These are phyloP conservation scores for Talaromyces amestolkiae DNA, from an alignment of 2,329 filamentous ascomycete genomes.

Conservation along the genomic window DNA sequence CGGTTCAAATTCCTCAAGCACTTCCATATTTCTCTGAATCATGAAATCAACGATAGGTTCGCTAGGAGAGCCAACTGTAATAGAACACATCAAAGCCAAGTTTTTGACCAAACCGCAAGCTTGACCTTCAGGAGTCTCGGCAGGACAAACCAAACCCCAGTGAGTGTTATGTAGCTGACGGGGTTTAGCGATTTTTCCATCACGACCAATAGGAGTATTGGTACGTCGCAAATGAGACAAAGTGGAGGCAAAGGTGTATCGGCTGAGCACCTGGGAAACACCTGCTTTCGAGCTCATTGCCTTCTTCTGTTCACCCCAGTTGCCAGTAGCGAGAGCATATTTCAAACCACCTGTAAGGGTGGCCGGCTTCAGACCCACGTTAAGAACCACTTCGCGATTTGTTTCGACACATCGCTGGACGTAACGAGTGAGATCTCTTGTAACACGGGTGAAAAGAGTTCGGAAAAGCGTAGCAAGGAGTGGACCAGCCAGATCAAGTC, in stretches of 20 bases:
- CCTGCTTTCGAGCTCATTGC: constrained; percentile 90
- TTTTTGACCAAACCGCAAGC: constrained; percentile 99
- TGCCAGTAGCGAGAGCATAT: constrained; percentile 94
- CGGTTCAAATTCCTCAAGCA: constrained; percentile 91
- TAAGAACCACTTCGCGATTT: constrained; percentile 83
- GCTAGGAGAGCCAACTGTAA: constrained; percentile 89
- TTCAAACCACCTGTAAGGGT: constrained; percentile 93
- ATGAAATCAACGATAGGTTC: constrained; percentile 93
- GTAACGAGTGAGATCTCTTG: constrained; percentile 85
- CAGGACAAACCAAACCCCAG: constrained; percentile 95
- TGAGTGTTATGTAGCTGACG: constrained; percentile 98
- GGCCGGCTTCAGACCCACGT: constrained; percentile 83
- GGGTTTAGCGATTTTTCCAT: constrained; percentile 97
- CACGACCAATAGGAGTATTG: constrained; percentile 94
- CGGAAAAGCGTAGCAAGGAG: constrained; percentile 96
- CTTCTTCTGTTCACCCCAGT: constrained; percentile 99
- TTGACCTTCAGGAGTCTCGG: constrained; percentile 96
- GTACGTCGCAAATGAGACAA: constrained; percentile 94
- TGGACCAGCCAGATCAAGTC: constrained; percentile 89
- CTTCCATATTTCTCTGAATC: constrained; percentile 92
- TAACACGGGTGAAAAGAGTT: constrained; percentile 84
- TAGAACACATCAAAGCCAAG: constrained; percentile 94
- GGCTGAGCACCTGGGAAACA: constrained; percentile 95
- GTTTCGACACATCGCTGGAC: constrained; percentile 89
- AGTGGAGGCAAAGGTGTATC: constrained; percentile 96